These are phyloP conservation scores for Pseudogymnoascus sp. DNA, from an alignment of 2,329 filamentous ascomycete genomes.

Conservation along the genomic window DNA sequence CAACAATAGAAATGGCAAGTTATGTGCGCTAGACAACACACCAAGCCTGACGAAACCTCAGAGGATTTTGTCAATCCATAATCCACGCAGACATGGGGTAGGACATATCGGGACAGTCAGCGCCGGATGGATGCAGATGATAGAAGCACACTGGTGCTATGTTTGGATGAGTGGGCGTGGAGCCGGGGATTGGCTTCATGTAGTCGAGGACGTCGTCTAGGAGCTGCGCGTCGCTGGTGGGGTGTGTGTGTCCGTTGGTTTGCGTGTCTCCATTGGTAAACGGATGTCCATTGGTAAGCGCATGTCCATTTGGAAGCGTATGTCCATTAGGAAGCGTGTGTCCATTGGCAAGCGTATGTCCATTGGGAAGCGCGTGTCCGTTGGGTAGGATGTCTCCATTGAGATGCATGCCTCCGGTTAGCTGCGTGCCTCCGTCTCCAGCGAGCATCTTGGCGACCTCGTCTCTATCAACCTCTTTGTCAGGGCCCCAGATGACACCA, in stretches of 20 bases:
- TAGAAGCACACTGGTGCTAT: neutral
- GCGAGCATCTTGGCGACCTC: neutral
- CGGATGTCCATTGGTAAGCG: too few relatives aligned
- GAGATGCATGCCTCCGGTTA: neutral
- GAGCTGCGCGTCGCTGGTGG: neutral
- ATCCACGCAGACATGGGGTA: neutral
- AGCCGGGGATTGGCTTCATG: neutral
- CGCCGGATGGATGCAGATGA: neutral
- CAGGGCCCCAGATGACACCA: neutral
- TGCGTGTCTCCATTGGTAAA: neutral
- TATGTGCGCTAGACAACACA: neutral
- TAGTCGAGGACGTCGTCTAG: neutral
- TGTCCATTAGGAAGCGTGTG: too few relatives aligned
- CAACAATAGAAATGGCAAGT: neutral
- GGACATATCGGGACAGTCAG: neutral
- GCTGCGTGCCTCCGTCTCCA: neutral
- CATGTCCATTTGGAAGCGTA: too few relatives aligned
- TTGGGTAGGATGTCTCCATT: neutral
- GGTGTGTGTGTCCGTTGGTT: neutral
- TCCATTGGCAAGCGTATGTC: neutral
- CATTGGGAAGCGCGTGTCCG: neutral
- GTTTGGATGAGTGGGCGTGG: neutral
- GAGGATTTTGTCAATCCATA: neutral
- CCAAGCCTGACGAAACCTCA: neutral
- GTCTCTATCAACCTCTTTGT: neutral